phyloP scores from a whole-genome alignment of 768 basidiomycete genomes.

The Clathrus columnatus region DNA sequence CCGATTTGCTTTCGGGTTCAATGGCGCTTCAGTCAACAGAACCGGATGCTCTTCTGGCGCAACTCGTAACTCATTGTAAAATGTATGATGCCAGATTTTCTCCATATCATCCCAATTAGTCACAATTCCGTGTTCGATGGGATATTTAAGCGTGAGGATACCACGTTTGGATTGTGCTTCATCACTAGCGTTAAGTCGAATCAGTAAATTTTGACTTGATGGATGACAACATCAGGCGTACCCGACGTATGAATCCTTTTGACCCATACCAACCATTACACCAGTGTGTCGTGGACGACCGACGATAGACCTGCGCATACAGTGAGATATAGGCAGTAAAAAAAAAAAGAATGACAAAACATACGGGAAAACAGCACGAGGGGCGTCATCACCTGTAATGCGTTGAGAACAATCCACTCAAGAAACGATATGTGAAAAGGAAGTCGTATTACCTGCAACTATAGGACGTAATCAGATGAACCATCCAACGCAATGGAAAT shows the following conservation, averaged over 20 bases:
- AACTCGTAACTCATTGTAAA: slow-evolving; percentile 77
- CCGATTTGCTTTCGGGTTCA: slow-evolving; percentile 66
- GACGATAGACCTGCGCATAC: slow-evolving; percentile 79
- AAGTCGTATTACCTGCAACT: slow-evolving; percentile 51
- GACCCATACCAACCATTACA: slow-evolving; percentile 96
- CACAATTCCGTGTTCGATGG: slow-evolving; percentile 89
- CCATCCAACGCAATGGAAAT: slow-evolving; percentile 7
- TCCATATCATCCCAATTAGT: slow-evolving; percentile 99
- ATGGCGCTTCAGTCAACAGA: slow-evolving; percentile 61
- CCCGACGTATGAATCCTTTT: slow-evolving; percentile 96
- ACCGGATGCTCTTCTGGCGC: slow-evolving; percentile 72
- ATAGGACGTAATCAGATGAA: slow-evolving; percentile 13
- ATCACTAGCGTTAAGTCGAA: slow-evolving; percentile 41
- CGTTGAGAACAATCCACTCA: slow-evolving; percentile 7
- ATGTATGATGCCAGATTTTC: slow-evolving; percentile 98
- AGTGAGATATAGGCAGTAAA: neutral
- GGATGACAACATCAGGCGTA: slow-evolving; percentile 27
- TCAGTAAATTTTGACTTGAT: slow-evolving; percentile 7
- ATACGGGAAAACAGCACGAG: slow-evolving; percentile 92
- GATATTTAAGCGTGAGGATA: slow-evolving; percentile 89
- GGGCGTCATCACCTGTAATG: slow-evolving; percentile 71
- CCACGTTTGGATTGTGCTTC: slow-evolving; percentile 93
- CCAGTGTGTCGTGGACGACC: slow-evolving; percentile 91
- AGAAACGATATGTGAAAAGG: neutral
- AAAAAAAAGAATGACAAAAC: slow-evolving; percentile 24